These are phyloP conservation scores for Rosa rugosa DNA, from an alignment of 306 rosid species.

Conservation along the genomic window DNA sequence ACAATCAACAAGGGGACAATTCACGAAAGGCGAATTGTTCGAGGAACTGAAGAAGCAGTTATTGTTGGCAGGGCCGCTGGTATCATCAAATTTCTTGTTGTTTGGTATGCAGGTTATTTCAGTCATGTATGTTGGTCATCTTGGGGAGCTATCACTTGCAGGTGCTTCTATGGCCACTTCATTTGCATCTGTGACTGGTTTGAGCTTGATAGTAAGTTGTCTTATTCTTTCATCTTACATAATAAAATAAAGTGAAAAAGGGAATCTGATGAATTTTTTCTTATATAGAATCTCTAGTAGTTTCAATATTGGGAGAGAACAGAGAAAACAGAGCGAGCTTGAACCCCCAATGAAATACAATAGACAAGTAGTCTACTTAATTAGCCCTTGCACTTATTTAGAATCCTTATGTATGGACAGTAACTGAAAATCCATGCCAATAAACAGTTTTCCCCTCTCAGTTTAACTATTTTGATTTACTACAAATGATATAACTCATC, in stretches of 20 bases:
- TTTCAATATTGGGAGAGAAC: background rate
- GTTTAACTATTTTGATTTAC: too few relatives aligned
- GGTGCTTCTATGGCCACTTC: constrained; percentile 50
- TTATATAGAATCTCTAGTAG: background rate
- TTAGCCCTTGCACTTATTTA: too few relatives aligned
- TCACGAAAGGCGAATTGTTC: constrained; percentile 6
- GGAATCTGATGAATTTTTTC: too few relatives aligned
- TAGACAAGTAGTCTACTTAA: too few relatives aligned
- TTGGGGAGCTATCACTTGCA: constrained; percentile 43
- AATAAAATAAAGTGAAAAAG: too few relatives aligned
- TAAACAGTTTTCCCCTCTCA: too few relatives aligned
- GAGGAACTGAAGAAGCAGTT: constrained; percentile 36
- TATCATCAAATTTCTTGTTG: constrained; percentile 28
- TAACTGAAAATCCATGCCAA: too few relatives aligned
- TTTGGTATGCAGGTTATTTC: constrained; percentile 37
- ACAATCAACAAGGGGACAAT: background rate
- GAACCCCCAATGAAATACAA: too few relatives aligned
- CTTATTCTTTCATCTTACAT: background rate
- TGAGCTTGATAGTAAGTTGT: constrained; percentile 37
- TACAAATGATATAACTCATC: background rate
- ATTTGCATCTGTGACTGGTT: constrained; percentile 42
- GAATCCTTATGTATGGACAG: too few relatives aligned
- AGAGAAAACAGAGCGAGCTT: too few relatives aligned
- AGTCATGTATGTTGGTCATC: constrained; percentile 48
- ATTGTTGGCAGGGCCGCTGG: constrained; percentile 36